These are phyloP conservation scores for Tothia fuscella DNA, from an alignment of 2,329 filamentous ascomycete species.

Conservation along the genomic window DNA sequence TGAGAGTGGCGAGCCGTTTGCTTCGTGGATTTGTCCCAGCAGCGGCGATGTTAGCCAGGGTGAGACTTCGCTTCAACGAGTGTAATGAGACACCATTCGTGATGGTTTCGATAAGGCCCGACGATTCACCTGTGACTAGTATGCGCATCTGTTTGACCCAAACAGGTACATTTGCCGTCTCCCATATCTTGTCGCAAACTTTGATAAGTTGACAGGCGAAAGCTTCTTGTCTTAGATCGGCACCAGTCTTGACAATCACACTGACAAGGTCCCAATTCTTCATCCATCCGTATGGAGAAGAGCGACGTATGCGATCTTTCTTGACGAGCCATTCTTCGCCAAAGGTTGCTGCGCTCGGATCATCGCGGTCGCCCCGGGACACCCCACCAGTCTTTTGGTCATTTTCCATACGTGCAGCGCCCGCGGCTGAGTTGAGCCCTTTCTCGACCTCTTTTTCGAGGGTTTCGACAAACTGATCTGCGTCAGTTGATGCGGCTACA, in stretches of 20 bases:
- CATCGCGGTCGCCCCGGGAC: constrained; percentile 70
- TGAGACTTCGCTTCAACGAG: constrained; percentile 71
- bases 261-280: constrained; percentile 82
- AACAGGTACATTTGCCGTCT: constrained; percentile 61
- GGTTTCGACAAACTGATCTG: constrained; percentile 28
- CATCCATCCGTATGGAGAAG: constrained; percentile 79
- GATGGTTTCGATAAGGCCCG: constrained; percentile 76
- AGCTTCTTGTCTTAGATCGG: constrained; percentile 71
- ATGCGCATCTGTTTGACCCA: constrained; percentile 87
- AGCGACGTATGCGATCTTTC: constrained; percentile 70
- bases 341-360: constrained; percentile 75
- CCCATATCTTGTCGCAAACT: constrained; percentile 72
- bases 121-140: constrained; percentile 72
- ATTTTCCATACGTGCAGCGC: constrained; percentile 77
- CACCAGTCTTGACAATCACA: constrained; percentile 79
- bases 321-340: constrained; percentile 79
- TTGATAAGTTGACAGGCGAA: constrained; percentile 78
- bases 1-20: constrained; percentile 68
- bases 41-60: constrained; percentile 59
- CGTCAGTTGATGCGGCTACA: constrained; percentile 34
- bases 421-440: constrained; percentile 54
- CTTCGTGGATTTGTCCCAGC: constrained; percentile 60
- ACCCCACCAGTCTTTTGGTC: constrained; percentile 78
- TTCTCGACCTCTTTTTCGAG: constrained; percentile 42
- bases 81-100: constrained; percentile 81